Evolutionary conservation across 768 basidiomycete species (phyloP), one percentile per base, ranked within the genome.

Genomic region (Termitomyces sp.): DNA sequence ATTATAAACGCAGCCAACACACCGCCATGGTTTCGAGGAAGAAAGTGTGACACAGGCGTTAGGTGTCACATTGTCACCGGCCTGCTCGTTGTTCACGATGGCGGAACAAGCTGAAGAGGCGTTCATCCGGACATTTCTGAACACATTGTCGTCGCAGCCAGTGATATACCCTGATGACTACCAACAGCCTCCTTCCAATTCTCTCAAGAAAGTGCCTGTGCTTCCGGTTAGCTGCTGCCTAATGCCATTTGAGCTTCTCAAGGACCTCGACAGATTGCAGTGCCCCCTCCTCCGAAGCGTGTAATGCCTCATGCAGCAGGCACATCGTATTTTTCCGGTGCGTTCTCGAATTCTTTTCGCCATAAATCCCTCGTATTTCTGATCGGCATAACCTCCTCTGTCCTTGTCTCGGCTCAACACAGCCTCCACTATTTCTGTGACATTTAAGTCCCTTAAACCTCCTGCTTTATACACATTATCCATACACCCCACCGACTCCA

Each of bases 371-470:
- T 16, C 45, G 9, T 50, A 46, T 5, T 32, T 58, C 55, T 50
- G 46, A 61, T 64, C 44, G 32, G 32, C 54, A 13, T 24, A 53
- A 41, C n/a, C 52, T 32, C 52, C 30, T 46, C 54, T 54, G 49
- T n/a, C 41, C 24, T 38, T 58, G 45, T 53, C 52, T 53, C 38
- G 57, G 24, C 57, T 51, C 35, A 28, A 56, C 62, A 65, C 68
- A 76, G 77, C 79, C 52, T 71, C 82, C 32, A 72, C 44, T 3
- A 11, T 98, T 63, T 76, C 76, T 22, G 72, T 99, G 63, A 88
- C 84, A 52, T 85, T 99, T 80, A 98, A 97, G 73, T 97, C 92
- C 49, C 77, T 85, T 66, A 98, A 98, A 68, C 97, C 97, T 0
- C 76, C 92, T 24, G 80, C 86, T 48, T 74, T 87, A 0, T 89